Evolutionary conservation across 257 asterid genomes (phyloP), one percentile per base, ranked within the genome.

Genomic region (Gentiana straminea): DNA sequence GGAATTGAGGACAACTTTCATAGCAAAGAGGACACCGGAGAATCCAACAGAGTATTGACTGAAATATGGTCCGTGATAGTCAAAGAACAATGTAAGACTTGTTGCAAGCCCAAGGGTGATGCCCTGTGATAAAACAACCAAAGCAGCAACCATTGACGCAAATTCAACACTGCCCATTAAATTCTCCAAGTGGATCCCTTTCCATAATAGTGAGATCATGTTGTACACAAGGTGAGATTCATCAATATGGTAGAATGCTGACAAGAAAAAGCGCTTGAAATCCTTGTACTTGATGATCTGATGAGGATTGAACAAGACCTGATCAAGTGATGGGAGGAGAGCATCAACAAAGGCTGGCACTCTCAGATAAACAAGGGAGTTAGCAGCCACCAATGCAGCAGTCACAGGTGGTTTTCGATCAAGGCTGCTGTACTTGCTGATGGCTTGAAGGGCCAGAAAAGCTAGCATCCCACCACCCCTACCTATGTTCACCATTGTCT

Each of bases 21-120:
- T 82, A n/a, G 91, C 95, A 41, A 90, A 90, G 59, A 90, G 96
- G 39, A 90, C 95, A 38, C 96, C 98, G 2, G 98, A 90, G 65
- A 90, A 90, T 13, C 98, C 98, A 54, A 71, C 95, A 33, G 84
- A 69, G 51, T 84, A 86, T 67, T 90, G 96, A 13, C 78, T 66
- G 79, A 86, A 90, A 66, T 74, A 90, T 43, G 94, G 68, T 52
- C 70, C 71, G 49, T 77, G 84, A 5, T 80, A 82, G 73, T 80
- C 84, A 44, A 75, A 63, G 13, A 86, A 75, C 58, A 80, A 53
- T 66, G 84, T 32, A 33, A 84, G 91, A 54, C 64, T 54, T 73
- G 84, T 90, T 39, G 98, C 84, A 7, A 90, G 82, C 63, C 76
- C 36, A 2, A 90, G 68, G 1, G 94, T 86, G 65, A 84, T 76